Percentiles rank a stretch among this genome's conserved stretches.
Evolutionary conservation across 805 yeast genomes (phyloP).

Genomic region (Isabelozyma rhagii): DNA sequence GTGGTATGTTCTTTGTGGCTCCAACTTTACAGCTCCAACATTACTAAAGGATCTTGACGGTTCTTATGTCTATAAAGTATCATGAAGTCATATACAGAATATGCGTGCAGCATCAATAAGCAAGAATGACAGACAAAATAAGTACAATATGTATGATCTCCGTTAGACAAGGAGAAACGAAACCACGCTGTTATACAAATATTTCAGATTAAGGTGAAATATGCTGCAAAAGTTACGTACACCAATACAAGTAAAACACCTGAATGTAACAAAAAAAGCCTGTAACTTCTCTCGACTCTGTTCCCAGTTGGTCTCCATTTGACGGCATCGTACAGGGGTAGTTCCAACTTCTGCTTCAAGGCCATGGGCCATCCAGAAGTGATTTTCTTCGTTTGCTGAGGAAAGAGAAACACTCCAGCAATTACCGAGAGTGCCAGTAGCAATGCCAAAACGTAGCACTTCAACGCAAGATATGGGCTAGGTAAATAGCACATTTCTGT

Average conservation of each 20-base stretch:
- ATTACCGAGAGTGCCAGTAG: slow-evolving; percentile 6
- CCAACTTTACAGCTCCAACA: too few species aligned
- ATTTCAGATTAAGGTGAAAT: background rate
- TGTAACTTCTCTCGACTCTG: slow-evolving; percentile 1
- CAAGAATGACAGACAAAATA: background rate
- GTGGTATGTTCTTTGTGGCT: too few species aligned
- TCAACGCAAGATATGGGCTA: slow-evolving; percentile 38
- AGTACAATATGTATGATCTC: background rate
- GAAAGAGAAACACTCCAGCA: slow-evolving; percentile 12
- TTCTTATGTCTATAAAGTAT: background rate
- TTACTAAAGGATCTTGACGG: too few species aligned
- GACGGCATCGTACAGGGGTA: slow-evolving; percentile 4
- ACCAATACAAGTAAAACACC: background rate
- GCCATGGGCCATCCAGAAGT: background rate
- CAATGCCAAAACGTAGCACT: slow-evolving; percentile 1
- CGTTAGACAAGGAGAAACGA: background rate
- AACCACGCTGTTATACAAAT: too few species aligned
- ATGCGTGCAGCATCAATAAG: background rate
- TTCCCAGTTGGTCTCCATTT: slow-evolving; percentile 9
- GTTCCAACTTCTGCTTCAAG: background rate
- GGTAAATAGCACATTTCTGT: slow-evolving; percentile 59
- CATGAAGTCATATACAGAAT: background rate
- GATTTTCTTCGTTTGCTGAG: slow-evolving; percentile 7
- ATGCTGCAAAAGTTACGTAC: slow-evolving; percentile 5
- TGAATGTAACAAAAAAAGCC: slow-evolving; percentile 1